A percentile compares a stretch with the other conserved stretches of the same genome.
Evolutionary conservation across 805 yeast species (phyloP).

Genomic region (Starmerella floricola): DNA sequence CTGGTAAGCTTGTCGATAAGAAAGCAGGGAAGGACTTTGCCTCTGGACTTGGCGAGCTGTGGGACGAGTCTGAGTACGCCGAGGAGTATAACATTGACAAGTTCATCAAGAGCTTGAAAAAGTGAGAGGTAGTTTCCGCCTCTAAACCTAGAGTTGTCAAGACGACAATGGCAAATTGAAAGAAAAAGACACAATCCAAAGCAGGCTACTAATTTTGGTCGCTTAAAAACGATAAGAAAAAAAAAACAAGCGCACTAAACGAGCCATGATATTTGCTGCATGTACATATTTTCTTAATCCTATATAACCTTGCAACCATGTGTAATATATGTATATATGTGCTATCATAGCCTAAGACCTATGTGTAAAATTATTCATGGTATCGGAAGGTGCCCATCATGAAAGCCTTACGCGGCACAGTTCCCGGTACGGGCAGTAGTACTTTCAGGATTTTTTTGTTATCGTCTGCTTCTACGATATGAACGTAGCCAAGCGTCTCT

Average conservation of each 20-base stretch:
- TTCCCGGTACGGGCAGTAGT: slow-evolving; percentile 77
- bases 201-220: too few relatives aligned
- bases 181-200: too few relatives aligned
- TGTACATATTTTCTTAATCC: too few relatives aligned
- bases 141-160: too few relatives aligned
- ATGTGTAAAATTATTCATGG: slow-evolving; percentile 59
- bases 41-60: slow-evolving; percentile 56
- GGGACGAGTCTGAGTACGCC: slow-evolving; percentile 95
- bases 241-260: too few relatives aligned
- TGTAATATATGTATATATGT: too few relatives aligned
- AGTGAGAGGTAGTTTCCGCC: too few relatives aligned
- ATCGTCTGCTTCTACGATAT: slow-evolving; percentile 63
- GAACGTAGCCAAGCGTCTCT: slow-evolving; percentile 67
- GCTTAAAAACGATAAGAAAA: too few relatives aligned
- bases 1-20: slow-evolving; percentile 54
- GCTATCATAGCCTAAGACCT: too few relatives aligned
- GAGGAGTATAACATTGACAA: slow-evolving; percentile 93
- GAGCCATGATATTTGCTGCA: too few relatives aligned
- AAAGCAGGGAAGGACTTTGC: slow-evolving; percentile 43
- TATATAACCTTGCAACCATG: too few relatives aligned
- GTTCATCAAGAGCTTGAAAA: slow-evolving; percentile 69
- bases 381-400: slow-evolving; percentile 70
- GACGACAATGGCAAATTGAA: too few relatives aligned
- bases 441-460: slow-evolving; percentile 53
- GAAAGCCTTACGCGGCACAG: slow-evolving; percentile 62